A percentile compares a stretch with the other conserved stretches of the same genome.
Conservation (phyloP, 139 green algal species). For the Chlorokybus atmophyticus region DNA sequence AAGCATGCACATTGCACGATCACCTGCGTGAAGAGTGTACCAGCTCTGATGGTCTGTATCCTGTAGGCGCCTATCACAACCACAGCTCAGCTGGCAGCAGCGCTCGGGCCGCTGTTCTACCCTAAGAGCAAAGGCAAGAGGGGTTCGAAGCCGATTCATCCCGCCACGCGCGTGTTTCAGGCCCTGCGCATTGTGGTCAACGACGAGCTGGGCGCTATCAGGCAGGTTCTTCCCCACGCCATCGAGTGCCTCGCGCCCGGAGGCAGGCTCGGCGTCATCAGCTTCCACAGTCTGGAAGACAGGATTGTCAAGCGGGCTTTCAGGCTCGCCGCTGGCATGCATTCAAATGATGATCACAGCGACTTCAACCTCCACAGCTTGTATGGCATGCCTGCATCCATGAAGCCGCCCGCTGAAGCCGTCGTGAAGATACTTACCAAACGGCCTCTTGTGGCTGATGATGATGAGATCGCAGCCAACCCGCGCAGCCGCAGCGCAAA, state of each 20-base stretch:
- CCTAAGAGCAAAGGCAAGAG: constrained; percentile 17
- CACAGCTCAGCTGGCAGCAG: constrained; percentile 49
- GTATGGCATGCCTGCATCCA: too few species aligned
- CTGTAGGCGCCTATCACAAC: constrained; percentile 28
- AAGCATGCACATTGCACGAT: too few species aligned
- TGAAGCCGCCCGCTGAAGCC: too few species aligned
- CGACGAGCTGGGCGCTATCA: constrained; percentile 58
- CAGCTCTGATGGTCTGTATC: too few species aligned
- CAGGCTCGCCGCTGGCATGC: constrained; percentile 23
- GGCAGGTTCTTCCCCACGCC: constrained; percentile 38
- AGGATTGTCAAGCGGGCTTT: constrained; percentile 81
- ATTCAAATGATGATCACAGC: not conserved
- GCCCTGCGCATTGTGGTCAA: constrained; percentile 92
- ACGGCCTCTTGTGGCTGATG: constrained; percentile 19
- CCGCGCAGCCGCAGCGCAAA: constrained; percentile 71
- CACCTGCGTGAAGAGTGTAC: too few species aligned
- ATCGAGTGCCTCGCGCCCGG: constrained; percentile 38
- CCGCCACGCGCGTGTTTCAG: constrained; percentile 81
- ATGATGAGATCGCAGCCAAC: constrained; percentile 52
- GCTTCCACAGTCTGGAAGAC: constrained; percentile 92
- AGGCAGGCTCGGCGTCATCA: constrained; percentile 77
- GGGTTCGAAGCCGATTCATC: constrained; percentile 59
- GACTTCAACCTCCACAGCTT: not conserved
- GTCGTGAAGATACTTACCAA: constrained; percentile 13
- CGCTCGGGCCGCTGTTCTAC: constrained; percentile 36